phyloP scores from a whole-genome alignment of 192 early-diverging fungal species.

The Coemansia guatemalensis region DNA sequence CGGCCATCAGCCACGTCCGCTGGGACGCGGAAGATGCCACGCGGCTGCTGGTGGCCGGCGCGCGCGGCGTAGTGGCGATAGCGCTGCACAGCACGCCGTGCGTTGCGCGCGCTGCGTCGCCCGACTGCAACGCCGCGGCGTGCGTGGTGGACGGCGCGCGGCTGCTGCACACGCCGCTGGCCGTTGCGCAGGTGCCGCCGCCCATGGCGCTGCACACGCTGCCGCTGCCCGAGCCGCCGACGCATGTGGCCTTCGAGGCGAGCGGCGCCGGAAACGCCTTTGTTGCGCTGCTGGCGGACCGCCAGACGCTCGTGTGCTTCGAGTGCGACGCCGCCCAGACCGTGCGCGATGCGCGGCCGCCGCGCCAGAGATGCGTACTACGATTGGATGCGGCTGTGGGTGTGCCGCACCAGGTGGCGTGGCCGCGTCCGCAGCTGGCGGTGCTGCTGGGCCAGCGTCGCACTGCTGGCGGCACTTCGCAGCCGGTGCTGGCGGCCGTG shows the following conservation, averaged over 20 bases:
- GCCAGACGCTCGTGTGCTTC: constrained; percentile 24
- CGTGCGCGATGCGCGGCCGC: constrained; percentile 26
- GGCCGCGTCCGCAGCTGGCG: constrained; percentile 56
- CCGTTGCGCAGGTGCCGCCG: constrained; percentile 85
- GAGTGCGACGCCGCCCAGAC: constrained; percentile 9
- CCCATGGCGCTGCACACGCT: constrained; percentile 72
- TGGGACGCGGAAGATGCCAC: constrained; percentile 86
- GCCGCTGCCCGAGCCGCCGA: constrained; percentile 11
- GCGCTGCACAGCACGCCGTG: constrained; percentile 16
- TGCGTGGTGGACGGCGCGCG: constrained; percentile 74
- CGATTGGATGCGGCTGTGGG: background rate
- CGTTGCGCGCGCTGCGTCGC: constrained; percentile 25
- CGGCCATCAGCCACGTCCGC: constrained; percentile 52
- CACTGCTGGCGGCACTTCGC: no score
- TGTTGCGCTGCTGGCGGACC: constrained; percentile 67
- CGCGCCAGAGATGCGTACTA: constrained; percentile 13
- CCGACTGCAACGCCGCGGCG: constrained; percentile 52
- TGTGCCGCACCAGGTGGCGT: constrained; percentile 67
- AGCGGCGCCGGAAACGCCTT: constrained; percentile 66
- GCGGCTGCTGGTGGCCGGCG: constrained; percentile 57
- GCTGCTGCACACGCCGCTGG: constrained; percentile 51
- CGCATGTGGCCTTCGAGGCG: constrained; percentile 65
- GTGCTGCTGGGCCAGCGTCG: constrained; percentile 55
- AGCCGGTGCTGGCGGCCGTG: no score
- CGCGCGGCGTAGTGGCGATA: constrained; percentile 6